Evolutionary conservation across 495 filamentous ascomycete species (phyloP).

Genomic region (Podospora comata): DNA sequence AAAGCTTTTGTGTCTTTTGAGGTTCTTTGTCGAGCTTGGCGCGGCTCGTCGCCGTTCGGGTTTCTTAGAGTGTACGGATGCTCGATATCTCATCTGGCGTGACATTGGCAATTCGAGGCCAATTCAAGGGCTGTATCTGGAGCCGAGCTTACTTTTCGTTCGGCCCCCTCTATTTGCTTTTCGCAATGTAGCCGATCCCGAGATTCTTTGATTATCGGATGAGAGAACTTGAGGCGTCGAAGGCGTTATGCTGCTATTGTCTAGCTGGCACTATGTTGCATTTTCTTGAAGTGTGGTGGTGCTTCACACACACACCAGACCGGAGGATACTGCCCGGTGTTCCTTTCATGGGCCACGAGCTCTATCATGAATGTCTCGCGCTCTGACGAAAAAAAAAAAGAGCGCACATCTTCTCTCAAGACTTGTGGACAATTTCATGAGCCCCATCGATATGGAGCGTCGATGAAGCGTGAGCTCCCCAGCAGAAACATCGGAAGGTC

Average conservation of each 20-base stretch:
- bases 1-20: not conserved
- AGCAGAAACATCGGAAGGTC: constrained; percentile 5
- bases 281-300: not conserved
- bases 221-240: not conserved
- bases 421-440: not conserved
- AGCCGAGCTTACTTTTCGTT: no score
- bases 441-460: not conserved
- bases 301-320: not conserved
- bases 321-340: constrained; percentile 3
- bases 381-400: not conserved
- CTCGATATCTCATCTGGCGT: not conserved
- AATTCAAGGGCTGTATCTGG: not conserved
- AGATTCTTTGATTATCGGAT: not conserved
- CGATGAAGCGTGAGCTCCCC: constrained; percentile 4
- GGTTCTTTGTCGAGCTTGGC: not conserved
- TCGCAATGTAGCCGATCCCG: not conserved
- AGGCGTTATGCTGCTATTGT: not conserved
- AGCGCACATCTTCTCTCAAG: not conserved
- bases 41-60: constrained; percentile 1
- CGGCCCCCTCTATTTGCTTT: no score
- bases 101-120: not conserved
- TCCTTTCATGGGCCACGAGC: not conserved
- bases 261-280: not conserved
- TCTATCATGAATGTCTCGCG: not conserved
- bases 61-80: not conserved